phyloP scores from a whole-genome alignment of 2,329 filamentous ascomycete genomes.

The Pyrenophora tritici-repentis region DNA sequence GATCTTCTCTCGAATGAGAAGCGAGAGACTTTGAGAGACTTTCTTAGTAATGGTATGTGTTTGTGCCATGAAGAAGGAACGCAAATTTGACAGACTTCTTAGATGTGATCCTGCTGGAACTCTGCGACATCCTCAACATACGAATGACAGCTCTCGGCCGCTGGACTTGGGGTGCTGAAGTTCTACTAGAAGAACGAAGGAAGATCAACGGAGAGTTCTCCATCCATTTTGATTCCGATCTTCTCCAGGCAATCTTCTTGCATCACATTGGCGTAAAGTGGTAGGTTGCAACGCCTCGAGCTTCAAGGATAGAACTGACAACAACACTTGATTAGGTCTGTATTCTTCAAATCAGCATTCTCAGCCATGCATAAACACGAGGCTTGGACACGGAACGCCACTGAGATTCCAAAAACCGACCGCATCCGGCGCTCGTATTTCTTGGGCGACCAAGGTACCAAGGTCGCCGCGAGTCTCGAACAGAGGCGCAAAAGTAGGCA shows the following conservation, averaged over 20 bases:
- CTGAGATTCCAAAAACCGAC: conserved; percentile 24
- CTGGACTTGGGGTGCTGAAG: conserved; percentile 40
- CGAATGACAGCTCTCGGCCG: conserved; percentile 32
- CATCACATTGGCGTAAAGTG: conserved; percentile 41
- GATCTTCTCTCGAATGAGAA: conserved; percentile 52
- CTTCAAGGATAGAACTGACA: neutral
- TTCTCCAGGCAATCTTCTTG: conserved; percentile 41
- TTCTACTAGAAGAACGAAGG: conserved; percentile 36
- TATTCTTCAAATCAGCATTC: conserved; percentile 37
- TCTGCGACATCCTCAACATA: conserved; percentile 42
- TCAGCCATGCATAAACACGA: conserved; percentile 20
- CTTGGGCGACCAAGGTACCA: conserved; percentile 18
- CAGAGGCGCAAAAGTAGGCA: conserved; percentile 25
- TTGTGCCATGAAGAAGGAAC: neutral
- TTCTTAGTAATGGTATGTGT: conserved; percentile 28
- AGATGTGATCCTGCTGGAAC: conserved; percentile 36
- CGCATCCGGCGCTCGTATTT: conserved; percentile 33
- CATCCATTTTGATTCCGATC: conserved; percentile 39
- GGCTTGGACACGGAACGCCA: conserved; percentile 27
- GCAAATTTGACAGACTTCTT: neutral
- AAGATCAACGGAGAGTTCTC: conserved; percentile 37
- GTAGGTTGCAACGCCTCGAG: neutral
- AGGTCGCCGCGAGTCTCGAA: conserved; percentile 18
- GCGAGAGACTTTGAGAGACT: conserved; percentile 41
- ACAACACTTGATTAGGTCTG: conserved; percentile 19